Conservation (phyloP, 371 early-diverging fungal genomes). For the Circinella umbellata region DNA sequence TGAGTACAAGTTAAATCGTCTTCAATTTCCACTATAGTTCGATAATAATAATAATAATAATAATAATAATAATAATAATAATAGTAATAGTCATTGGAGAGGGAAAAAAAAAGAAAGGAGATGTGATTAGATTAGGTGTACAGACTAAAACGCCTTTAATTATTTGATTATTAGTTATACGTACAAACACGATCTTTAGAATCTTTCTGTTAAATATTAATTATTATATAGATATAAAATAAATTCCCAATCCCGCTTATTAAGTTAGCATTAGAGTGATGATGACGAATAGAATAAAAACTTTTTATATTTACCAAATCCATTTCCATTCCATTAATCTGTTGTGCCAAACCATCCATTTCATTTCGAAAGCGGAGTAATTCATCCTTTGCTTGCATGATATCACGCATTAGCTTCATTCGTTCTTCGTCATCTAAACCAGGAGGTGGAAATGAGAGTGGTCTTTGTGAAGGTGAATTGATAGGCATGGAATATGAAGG, state of each 20-base stretch:
- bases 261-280: conserved; percentile 8
- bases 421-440: conserved; percentile 18
- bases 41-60: too few relatives aligned
- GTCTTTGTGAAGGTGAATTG: conserved; percentile 13
- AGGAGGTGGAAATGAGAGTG: conserved; percentile 7
- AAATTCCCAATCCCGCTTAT: conserved; percentile 11
- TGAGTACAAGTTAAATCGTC: conserved; percentile 61
- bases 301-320: conserved; percentile 45
- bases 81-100: too few relatives aligned
- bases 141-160: too few relatives aligned
- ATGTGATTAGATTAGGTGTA: too few relatives aligned
- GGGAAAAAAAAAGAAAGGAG: too few relatives aligned
- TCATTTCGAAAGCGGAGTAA: conserved; percentile 57
- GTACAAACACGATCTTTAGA: conserved; percentile 45
- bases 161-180: conserved; percentile 18
- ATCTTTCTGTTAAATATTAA: conserved; percentile 26
- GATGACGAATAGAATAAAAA: conserved; percentile 1
- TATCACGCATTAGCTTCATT: conserved; percentile 28
- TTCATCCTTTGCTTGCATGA: conserved; percentile 56
- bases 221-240: too few relatives aligned
- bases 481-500: conserved; percentile 21
- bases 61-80: too few relatives aligned
- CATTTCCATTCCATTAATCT: conserved; percentile 61
- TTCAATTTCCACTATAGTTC: conserved; percentile 40
- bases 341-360: conserved; percentile 56